phyloP scores from a whole-genome alignment of 2,329 filamentous ascomycete genomes.

The Scytalidium lignicola region DNA sequence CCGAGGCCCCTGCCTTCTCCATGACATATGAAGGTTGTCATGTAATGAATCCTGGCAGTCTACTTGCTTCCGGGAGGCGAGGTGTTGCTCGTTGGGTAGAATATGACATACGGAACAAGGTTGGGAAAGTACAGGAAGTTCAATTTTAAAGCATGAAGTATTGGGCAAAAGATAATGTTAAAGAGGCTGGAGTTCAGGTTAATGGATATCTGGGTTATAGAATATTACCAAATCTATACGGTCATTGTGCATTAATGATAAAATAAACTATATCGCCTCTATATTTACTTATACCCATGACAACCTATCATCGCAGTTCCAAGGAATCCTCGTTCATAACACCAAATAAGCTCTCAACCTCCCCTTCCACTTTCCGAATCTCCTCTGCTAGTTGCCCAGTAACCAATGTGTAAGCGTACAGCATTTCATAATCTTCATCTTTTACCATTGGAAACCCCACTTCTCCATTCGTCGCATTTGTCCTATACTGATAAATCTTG shows the following conservation, averaged over 20 bases:
- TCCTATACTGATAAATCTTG: slow-evolving; percentile 82
- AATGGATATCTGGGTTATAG: slow-evolving; percentile 1
- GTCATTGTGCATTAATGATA: neutral
- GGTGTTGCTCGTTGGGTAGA: slow-evolving; percentile 80
- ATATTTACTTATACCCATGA: neutral
- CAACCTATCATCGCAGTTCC: slow-evolving; percentile 49
- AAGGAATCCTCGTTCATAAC: slow-evolving; percentile 56
- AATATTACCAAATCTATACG: neutral
- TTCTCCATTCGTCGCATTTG: slow-evolving; percentile 37
- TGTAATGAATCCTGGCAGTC: slow-evolving; percentile 83
- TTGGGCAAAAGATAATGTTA: neutral
- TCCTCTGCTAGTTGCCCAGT: slow-evolving; percentile 63
- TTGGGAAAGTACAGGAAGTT: slow-evolving; percentile 25
- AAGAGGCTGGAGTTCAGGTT: slow-evolving; percentile 1
- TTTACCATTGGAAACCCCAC: slow-evolving; percentile 37
- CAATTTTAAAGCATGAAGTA: slow-evolving; percentile 14
- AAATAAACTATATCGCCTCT: neutral
- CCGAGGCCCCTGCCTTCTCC: slow-evolving; percentile 75
- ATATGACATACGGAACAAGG: slow-evolving; percentile 55
- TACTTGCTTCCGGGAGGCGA: slow-evolving; percentile 65
- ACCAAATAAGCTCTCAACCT: slow-evolving; percentile 60
- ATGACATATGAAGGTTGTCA: slow-evolving; percentile 93
- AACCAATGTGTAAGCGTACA: slow-evolving; percentile 83
- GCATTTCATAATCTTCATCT: slow-evolving; percentile 80
- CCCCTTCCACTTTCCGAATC: slow-evolving; percentile 52